Conservation (phyloP, 139 green algal genomes). For the Chlorella vulgaris region DNA sequence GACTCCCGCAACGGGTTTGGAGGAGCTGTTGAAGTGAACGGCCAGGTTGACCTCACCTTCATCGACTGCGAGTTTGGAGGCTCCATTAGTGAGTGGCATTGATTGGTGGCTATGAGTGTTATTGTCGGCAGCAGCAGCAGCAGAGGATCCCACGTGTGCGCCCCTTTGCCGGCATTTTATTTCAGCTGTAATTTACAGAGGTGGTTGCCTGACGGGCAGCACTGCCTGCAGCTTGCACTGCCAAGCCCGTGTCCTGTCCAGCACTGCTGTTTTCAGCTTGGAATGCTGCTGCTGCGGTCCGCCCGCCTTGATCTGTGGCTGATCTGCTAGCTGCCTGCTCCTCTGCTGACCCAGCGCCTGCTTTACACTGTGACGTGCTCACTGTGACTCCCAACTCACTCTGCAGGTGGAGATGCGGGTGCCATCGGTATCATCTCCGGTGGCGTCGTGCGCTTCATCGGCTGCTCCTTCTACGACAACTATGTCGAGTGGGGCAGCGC, state of each 20-base stretch:
- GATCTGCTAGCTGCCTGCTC: too few relatives aligned
- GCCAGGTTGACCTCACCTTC: constrained; percentile 31
- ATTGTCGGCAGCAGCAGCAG: neutral
- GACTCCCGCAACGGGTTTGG: constrained; percentile 20
- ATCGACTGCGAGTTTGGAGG: constrained; percentile 40
- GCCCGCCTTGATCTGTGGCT: too few relatives aligned
- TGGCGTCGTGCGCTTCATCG: neutral
- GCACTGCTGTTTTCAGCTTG: too few relatives aligned
- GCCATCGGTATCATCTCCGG: constrained; percentile 5
- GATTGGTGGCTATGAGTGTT: neutral
- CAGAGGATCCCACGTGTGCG: neutral
- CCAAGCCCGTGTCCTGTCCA: too few relatives aligned
- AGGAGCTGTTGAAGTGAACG: constrained; percentile 15
- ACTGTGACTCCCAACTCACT: too few relatives aligned
- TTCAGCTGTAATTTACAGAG: neutral
- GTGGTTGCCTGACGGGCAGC: neutral
- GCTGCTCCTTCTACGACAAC: constrained; percentile 41
- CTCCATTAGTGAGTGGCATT: neutral
- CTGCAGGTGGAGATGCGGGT: constrained; percentile 33
- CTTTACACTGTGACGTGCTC: too few relatives aligned
- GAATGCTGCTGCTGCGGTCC: too few relatives aligned
- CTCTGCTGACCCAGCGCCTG: too few relatives aligned
- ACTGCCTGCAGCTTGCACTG: neutral
- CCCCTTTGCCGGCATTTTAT: neutral
- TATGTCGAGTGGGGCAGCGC: constrained; percentile 17